Conservation (phyloP, 106 monocot species). For the Acanthochlamys bracteata region DNA sequence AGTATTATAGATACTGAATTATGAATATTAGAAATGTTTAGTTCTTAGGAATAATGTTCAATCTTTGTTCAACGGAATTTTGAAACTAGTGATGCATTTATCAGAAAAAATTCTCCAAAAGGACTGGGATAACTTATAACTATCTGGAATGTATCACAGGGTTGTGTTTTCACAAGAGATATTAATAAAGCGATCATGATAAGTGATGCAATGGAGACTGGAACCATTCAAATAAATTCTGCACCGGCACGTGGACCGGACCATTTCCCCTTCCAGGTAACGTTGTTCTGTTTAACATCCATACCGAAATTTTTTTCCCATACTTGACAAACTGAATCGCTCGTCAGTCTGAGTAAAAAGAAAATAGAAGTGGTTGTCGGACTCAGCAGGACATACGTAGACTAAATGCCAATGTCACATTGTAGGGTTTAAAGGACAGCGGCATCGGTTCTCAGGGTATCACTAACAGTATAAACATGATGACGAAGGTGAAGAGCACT, state of each 20-base stretch:
- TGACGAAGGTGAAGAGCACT: slow-evolving; percentile 91
- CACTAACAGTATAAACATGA: slow-evolving; percentile 98
- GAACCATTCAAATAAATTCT: slow-evolving; percentile 96
- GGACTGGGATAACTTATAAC: no score
- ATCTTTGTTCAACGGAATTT: no score
- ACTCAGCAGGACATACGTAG: no score
- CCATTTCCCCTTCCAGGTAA: slow-evolving; percentile 97
- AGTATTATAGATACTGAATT: neutral
- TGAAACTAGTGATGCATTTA: no score
- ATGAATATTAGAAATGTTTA: no score
- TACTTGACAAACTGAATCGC: neutral
- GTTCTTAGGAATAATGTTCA: no score
- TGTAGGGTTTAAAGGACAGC: slow-evolving; percentile 89
- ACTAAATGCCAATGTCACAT: slow-evolving; percentile 3
- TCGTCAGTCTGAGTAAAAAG: no score
- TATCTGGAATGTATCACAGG: slow-evolving; percentile 24
- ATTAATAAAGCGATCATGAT: slow-evolving; percentile 96
- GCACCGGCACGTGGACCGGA: slow-evolving; percentile 97
- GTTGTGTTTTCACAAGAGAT: slow-evolving; percentile 93
- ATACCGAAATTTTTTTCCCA: neutral
- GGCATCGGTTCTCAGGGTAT: slow-evolving; percentile 98
- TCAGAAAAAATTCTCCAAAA: no score
- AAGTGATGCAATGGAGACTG: slow-evolving; percentile 93
- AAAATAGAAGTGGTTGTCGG: no score
- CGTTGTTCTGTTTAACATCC: no score